These are phyloP conservation scores for Penicillium psychrofluorescens DNA, from an alignment of 495 filamentous ascomycete genomes.

Conservation along the genomic window DNA sequence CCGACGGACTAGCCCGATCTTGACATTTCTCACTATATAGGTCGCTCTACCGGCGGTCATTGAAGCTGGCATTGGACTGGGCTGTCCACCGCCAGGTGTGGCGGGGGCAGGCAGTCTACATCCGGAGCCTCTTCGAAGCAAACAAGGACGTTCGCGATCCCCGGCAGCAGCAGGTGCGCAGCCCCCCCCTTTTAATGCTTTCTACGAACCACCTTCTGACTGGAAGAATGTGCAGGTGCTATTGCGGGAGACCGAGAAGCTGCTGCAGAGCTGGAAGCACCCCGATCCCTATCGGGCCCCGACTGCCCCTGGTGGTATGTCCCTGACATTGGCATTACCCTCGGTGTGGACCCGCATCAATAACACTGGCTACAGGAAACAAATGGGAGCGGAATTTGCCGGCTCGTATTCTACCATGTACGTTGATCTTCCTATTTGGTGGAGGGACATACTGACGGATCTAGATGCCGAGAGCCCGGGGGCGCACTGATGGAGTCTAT, in stretches of 20 bases:
- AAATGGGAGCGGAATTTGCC: conserved; percentile 96
- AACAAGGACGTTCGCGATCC: conserved; percentile 83
- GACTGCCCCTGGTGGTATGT: conserved; percentile 86
- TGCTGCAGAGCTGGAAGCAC: conserved; percentile 93
- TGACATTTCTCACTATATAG: conserved; percentile 36
- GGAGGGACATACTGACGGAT: too few species aligned
- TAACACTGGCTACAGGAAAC: conserved; percentile 54
- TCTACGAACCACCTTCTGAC: neutral
- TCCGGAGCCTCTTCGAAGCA: conserved; percentile 89
- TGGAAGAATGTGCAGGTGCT: conserved; percentile 50
- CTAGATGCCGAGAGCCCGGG: conserved; percentile 12
- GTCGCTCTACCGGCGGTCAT: conserved; percentile 83
- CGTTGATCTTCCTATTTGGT: conserved; percentile 24
- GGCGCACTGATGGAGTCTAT: conserved; percentile 8
- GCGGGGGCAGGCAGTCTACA: conserved; percentile 92
- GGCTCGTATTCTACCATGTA: conserved; percentile 69
- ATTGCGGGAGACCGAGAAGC: conserved; percentile 75
- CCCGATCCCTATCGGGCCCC: conserved; percentile 86
- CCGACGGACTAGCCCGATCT: neutral
- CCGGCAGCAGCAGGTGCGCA: conserved; percentile 72
- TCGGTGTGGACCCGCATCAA: neutral
- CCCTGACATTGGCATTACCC: neutral
- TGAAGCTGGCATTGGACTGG: conserved; percentile 95
- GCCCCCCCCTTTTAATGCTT: too few species aligned
- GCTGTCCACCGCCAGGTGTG: conserved; percentile 82